Base-by-base conservation (phyloP, 108 stramenopile genomes). In the Skeletonema tropicum region DNA sequence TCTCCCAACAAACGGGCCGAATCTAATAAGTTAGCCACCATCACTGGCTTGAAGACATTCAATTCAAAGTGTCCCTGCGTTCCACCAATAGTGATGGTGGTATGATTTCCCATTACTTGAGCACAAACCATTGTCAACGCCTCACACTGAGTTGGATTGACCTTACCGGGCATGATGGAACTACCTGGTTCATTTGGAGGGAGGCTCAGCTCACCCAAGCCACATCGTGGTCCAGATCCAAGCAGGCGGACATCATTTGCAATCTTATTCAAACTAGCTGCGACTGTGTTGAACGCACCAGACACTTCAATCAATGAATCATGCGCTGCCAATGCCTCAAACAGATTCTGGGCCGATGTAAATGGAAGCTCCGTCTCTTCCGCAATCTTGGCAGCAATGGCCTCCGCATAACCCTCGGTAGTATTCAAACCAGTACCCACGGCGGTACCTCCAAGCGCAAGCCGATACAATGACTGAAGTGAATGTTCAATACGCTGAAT, bases 81-180 rank as follows among this genome's bases (percentile, higher is more conserved):
- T 9, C 98, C 98, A 29, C 96, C 97, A 9, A 98, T 74, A 1
- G 97, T 90, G 57, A 98, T 88, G 67, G 97, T 80, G 5, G 90
- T 92, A 71, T 98, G 91, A 79, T 99, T 98, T 41, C 99, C 99
- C 90, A 99, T 97, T n/a, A 98, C 97, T 84, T 96, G 96, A 36
- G 97, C 97, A 68, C 95, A 95, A 23, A 97, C 97, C 99, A 99
- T 99, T 46, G 99, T 98, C 33, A 99, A 57, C n/a, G 99, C 97
- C 80, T 99, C 97, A 79, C 98, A 98, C 83, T 98, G 98, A 8
- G 97, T 98, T 7, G 99, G 99, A 77, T 99, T 99, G 39, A 99
- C 97, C 84, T 99, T 99, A n/a, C 99, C 99, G 7, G 99, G 99
- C 99, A 99, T 99, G 84, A 99, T 99, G 70, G 89, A 90, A 29